Evolutionary conservation across 2,329 filamentous ascomycete species (phyloP).

Genomic region (Podosphaera aphanis): DNA sequence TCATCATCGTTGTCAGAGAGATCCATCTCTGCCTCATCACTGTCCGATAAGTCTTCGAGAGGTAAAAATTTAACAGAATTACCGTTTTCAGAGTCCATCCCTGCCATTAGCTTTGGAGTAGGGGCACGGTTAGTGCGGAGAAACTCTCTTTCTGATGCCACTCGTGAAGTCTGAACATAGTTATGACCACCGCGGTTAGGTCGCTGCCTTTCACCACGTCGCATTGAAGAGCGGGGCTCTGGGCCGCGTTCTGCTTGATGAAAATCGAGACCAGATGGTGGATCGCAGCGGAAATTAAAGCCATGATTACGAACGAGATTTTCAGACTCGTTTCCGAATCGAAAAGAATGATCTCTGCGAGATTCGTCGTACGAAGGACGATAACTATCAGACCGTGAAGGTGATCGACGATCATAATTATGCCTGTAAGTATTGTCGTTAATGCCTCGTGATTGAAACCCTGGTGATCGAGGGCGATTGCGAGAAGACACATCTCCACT

Average conservation of each 20-base stretch:
- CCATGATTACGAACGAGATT: constrained; percentile 4
- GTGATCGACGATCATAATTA: neutral
- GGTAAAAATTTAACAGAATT: constrained; percentile 25
- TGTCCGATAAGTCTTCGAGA: constrained; percentile 35
- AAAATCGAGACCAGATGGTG: constrained; percentile 13
- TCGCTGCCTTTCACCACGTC: neutral
- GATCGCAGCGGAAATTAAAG: constrained; percentile 15
- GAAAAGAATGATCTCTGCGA: constrained; percentile 2
- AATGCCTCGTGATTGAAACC: constrained; percentile 2
- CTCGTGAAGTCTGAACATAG: constrained; percentile 6
- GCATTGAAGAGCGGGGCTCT: constrained; percentile 4
- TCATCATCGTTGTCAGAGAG: constrained; percentile 25
- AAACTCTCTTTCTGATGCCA: constrained; percentile 16
- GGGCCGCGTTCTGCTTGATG: constrained; percentile 7
- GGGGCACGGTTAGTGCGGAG: constrained; percentile 16
- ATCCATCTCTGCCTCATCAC: constrained; percentile 37
- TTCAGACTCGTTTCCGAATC: neutral
- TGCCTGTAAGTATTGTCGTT: constrained; percentile 1
- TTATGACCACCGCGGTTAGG: neutral
- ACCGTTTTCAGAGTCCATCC: constrained; percentile 14
- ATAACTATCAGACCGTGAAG: constrained; percentile 1
- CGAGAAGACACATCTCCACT: constrained; percentile 3
- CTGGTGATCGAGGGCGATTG: constrained; percentile 5
- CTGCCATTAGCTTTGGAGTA: constrained; percentile 16
- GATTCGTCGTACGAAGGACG: constrained; percentile 1